Base-by-base conservation (phyloP, 202 grass and related monocot genomes). In the Panicum virgatum region DNA sequence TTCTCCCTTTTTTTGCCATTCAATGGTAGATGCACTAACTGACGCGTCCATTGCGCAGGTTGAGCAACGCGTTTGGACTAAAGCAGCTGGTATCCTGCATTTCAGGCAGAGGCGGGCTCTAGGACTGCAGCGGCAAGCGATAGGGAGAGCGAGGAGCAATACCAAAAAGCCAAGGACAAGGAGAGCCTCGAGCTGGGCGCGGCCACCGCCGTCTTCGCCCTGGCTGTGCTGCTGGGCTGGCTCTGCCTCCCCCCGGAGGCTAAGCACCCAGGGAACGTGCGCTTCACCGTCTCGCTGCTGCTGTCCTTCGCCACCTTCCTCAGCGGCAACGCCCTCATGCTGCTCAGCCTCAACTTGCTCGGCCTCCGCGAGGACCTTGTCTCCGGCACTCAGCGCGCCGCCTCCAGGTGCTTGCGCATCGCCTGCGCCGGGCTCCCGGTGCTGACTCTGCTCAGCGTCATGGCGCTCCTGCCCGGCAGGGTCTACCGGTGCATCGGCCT, bases 261-360 rank as follows among this genome's bases (percentile, higher is more conserved):
- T 12, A 64, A 27, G 53, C 40, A 13, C 53, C 73, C 25, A 7
- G 12, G 6, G 40, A 37, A 14, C 0, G 19, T 3, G 20, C 9
- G 12, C 18, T 36, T 62, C 64, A 6, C 52, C 40, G 30, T 38
- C 20, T 37, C 53, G 4, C 20, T 25, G 12, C 14, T 61, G 7
- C 27, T 84, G 9, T 16, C 82, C 5, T 30, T 84, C 3, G 30
- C 5, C 5, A 66, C 64, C 9, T 52, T 71, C 54, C 22, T 78
- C n/a, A 48, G 15, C 74, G 74, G 82, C 0, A 51, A 3, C 3
- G 39, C 73, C 53, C 65, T 78, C 8, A 42, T 63, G 52, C 11
- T 78, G 50, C 64, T 78, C n/a, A 85, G 73, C 82, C 2, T 84
- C 1, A 78, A 2, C 60, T 66, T 71, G 64, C 7, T 69, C 29